Evolutionary conservation across 2,329 filamentous ascomycete species (phyloP), one percentile per base, ranked within the genome.

Genomic region (Aspergillus proliferans): DNA sequence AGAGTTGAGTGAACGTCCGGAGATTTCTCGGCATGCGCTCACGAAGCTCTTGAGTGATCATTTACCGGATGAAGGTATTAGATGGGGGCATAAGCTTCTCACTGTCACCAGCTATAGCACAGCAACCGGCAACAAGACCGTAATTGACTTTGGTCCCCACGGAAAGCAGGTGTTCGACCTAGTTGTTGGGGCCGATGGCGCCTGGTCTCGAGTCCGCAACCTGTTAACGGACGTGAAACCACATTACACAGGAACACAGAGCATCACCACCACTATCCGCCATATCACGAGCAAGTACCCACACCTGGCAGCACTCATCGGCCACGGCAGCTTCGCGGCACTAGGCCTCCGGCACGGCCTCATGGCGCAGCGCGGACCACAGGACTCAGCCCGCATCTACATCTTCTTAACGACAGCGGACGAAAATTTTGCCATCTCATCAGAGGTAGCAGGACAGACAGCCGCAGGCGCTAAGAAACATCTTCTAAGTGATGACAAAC

Each of bases 171-270:
- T 21, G 1, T 58, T 58, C 38, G 55, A 63, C 44, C 47, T 64
- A 7, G 51, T 63, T 1, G 47, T 65, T 15, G 63, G 63, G 0
- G 61, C 63, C 1, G 63, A 66, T 38, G 63, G 63, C 0, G 58
- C 61, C 18, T 66, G 63, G 63, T 59, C 55, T 2, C 46, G 50
- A 6, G 54, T 63, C 21, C 59, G 63, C 15, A 46, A 36, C 0
- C 8, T 56, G 7, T 45, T 65, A 7, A 59, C 61, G 8, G 46
- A 54, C 8, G 42, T 45, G 26, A 48, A 52, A 24, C 63, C 63
- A 3, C 14, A 44, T 4, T 64, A 63, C 45, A 43, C 49, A 2
- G 60, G 58, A 10, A 49, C 28, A 2, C 48, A 54, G n/a, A 44
- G n/a, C n/a, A 47, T 56, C 26, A 51, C 54, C 7, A 24, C 53